Base-by-base conservation (phyloP, 305 asterid genomes). In the Solanum hybrid region DNA sequence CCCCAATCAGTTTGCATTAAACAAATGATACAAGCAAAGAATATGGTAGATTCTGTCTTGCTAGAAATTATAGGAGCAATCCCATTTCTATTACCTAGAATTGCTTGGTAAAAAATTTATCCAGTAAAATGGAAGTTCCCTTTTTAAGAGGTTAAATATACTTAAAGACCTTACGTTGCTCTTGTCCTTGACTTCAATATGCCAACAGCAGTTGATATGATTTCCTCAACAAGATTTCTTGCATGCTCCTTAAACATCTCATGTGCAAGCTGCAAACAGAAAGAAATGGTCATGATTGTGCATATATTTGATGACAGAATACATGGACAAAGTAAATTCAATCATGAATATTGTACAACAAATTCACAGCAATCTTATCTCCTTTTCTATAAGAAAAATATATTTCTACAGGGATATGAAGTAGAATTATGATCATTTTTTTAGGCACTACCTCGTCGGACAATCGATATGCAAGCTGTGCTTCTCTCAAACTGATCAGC, bases 191-290 rank as follows among this genome's bases (percentile, higher is more conserved):
- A 98, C 92, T 97, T 96, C 94, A 94, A 91, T 31, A 93, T 89
- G 89, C 83, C 90, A 90, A 96, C 92, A 90, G 99, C 98, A 89
- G 92, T 94, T 73, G 99, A 91, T 94, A 97, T 93, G 92, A 92
- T 91, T 91, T 93, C 93, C 93, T 97, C 99, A 88, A 92, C 97
- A 90, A 97, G 95, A 95, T 95, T 97, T 93, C 99, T 95, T 28
- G 96, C 93, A 93, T 94, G 97, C 94, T 97, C 97, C 94, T 96
- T 96, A 92, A 98, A 96, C 97, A 95, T 94, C 90, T 94, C 98
- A 89, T 91, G 98, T 89, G 99, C 98, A 91, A 97, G 96, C 99
- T 98, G 93, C 91, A 93, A 85, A 89, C 69, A 79, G 64, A 69
- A 88, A 80, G 69, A 91, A 33, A 90, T 69, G n/a, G 33, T 86